Conservation (phyloP, 2,329 filamentous ascomycete genomes). For the Scopulariopsis brevicaulis region DNA sequence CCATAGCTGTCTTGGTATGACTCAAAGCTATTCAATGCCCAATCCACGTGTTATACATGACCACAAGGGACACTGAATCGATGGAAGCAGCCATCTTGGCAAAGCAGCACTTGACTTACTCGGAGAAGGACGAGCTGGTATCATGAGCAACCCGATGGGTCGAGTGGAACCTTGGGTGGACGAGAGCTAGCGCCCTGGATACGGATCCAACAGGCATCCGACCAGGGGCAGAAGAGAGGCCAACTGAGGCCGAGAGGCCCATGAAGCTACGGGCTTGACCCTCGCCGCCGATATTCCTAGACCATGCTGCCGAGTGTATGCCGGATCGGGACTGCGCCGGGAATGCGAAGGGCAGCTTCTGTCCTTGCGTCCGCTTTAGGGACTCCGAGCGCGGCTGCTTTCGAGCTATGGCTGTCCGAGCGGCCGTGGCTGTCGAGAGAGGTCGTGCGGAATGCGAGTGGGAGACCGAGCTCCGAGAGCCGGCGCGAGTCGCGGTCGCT, state of each 20-base stretch:
- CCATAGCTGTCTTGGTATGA: not conserved
- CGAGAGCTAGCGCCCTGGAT: not conserved
- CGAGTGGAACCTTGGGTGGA: not conserved
- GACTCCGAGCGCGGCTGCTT: not conserved
- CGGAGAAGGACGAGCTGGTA: not conserved
- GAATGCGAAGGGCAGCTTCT: not conserved
- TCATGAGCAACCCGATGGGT: not conserved
- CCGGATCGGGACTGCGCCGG: not conserved
- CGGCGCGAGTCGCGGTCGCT: not conserved
- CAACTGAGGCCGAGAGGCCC: not conserved
- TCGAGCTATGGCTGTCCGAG: not conserved
- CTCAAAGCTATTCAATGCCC: not conserved
- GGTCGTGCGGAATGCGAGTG: not conserved
- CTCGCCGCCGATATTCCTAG: not conserved
- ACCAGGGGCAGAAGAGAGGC: not conserved
- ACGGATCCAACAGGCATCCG: not conserved
- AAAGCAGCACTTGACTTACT: not conserved
- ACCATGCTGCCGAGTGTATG: not conserved
- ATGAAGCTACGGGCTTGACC: not conserved
- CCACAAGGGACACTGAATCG: not conserved
- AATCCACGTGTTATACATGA: not conserved
- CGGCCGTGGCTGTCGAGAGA: not conserved
- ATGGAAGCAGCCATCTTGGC: not conserved
- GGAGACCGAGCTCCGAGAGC: not conserved
- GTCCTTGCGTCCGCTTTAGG: not conserved